Percentiles rank a stretch among this genome's conserved stretches.
These are phyloP conservation scores for Fagopyrum esculentum DNA, from an alignment of 148 eudicot genomes.

Conservation along the genomic window DNA sequence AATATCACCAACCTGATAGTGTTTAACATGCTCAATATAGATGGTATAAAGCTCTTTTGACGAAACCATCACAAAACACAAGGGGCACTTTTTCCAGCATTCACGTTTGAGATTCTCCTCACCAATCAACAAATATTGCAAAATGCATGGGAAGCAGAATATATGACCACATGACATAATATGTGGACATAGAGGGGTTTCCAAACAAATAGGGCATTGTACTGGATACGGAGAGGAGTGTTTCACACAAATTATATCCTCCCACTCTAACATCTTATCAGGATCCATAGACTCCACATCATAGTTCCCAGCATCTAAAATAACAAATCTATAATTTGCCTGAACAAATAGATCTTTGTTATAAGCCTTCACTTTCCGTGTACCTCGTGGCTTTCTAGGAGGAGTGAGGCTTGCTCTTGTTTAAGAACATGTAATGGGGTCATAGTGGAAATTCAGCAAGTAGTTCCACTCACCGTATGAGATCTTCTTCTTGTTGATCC, in stretches of 20 bases:
- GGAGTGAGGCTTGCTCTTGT: slow-evolving; percentile 41
- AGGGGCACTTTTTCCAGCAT: slow-evolving; percentile 70
- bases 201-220: slow-evolving; percentile 90
- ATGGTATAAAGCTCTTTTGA: slow-evolving; percentile 77
- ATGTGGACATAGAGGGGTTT: slow-evolving; percentile 83
- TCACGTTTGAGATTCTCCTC: slow-evolving; percentile 70
- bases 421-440: slow-evolving; percentile 71
- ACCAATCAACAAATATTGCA: slow-evolving; percentile 63
- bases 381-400: slow-evolving; percentile 36
- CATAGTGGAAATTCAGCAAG: slow-evolving; percentile 88
- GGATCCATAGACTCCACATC: slow-evolving; percentile 66
- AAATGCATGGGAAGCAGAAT: slow-evolving; percentile 84
- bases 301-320: slow-evolving; percentile 61
- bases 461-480: slow-evolving; percentile 69
- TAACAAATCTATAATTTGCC: slow-evolving; percentile 78
- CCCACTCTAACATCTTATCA: slow-evolving; percentile 84
- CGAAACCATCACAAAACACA: slow-evolving; percentile 84
- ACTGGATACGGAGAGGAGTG: slow-evolving; percentile 64
- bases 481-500: slow-evolving; percentile 51
- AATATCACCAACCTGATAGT: slow-evolving; percentile 44
- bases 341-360: slow-evolving; percentile 95
- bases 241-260: slow-evolving; percentile 81
- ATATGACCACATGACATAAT: slow-evolving; percentile 91
- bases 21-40: slow-evolving; percentile 68
- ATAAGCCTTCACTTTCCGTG: slow-evolving; percentile 65